Base-by-base conservation (phyloP, 345 rosid genomes). In the Citrus hindsii region DNA sequence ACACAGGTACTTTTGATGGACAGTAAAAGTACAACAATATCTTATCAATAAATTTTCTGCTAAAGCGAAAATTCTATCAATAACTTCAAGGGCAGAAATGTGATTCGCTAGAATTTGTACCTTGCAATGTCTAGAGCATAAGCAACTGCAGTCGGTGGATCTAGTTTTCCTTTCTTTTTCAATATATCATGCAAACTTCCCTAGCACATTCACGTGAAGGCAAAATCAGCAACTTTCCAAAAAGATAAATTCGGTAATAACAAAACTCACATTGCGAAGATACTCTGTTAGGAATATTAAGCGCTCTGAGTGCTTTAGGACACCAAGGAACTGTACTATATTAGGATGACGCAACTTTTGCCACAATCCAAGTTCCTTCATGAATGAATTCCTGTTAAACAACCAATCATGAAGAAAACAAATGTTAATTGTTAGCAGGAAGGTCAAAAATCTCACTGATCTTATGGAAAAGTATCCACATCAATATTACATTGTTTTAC, bases 301-400 rank as follows among this genome's bases (percentile, higher is more conserved):
- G 37, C 89, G 91, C 61, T 86, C 89, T 35, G 88, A 77, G 74
- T 83, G 84, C 85, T 87, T 90, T 28, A 90, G 77, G 74, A 89
- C 92, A 60, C 94, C 94, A 59, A 90, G 89, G 87, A 90, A 90
- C 83, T 90, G 92, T 76, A 89, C 92, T 60, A 90, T 90, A 79
- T 90, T 90, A 33, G 94, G 94, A 78, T 89, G 94, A 70, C 91
- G 87, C 81, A 90, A 77, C 86, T 63, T 86, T 75, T 90, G 90
- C 94, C 92, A 89, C 76, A 90, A 75, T 63, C 85, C 90, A 79
- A 90, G 71, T 84, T 89, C 92, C 84, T 82, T 89, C 84, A 90
- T 16, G 78, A 90, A 90, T 73, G 81, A 46, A 71, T 55, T 78
- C 83, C 90, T 89, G 84, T 73, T 46, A 62, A 73, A 59, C 5